Evolutionary conservation across 768 basidiomycete genomes (phyloP).

Genomic region (Suillus cothurnatus): DNA sequence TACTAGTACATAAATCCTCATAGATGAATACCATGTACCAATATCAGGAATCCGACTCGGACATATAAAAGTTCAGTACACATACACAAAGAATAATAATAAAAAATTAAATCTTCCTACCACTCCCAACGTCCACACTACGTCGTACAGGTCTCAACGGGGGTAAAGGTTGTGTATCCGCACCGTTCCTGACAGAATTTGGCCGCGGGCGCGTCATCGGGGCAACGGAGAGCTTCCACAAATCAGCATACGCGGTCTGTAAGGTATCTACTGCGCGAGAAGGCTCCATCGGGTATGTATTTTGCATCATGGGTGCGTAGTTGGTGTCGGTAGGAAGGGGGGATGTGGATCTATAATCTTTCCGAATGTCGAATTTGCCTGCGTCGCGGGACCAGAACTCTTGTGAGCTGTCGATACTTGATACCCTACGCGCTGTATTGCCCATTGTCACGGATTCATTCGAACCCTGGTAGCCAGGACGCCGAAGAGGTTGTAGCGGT

Average conservation of each 20-base stretch:
- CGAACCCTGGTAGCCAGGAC: constrained; percentile 16
- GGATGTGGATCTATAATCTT: not conserved
- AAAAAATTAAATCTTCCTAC: not conserved
- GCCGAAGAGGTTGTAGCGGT: constrained; percentile 25
- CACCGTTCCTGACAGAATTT: not conserved
- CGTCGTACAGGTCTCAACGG: constrained; percentile 30
- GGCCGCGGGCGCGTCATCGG: not conserved
- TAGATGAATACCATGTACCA: not conserved
- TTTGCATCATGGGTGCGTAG: not conserved
- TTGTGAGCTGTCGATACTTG: constrained; percentile 24
- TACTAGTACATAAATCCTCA: not conserved
- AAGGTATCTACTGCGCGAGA: constrained; percentile 1
- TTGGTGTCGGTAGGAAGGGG: not conserved
- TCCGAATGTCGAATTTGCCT: constrained; percentile 10
- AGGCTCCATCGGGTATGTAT: constrained; percentile 5
- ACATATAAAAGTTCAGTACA: not conserved
- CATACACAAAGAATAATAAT: not conserved
- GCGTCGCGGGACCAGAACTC: constrained; percentile 27
- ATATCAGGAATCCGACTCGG: not conserved
- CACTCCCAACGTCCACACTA: constrained; percentile 14
- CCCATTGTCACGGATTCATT: constrained; percentile 5
- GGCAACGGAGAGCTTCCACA: constrained; percentile 12
- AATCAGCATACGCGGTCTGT: constrained; percentile 4
- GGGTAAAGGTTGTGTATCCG: constrained; percentile 9
- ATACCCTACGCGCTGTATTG: not conserved